Evolutionary conservation across 2,329 filamentous ascomycete species (phyloP).

Genomic region (Akanthomyces uredinophilus): DNA sequence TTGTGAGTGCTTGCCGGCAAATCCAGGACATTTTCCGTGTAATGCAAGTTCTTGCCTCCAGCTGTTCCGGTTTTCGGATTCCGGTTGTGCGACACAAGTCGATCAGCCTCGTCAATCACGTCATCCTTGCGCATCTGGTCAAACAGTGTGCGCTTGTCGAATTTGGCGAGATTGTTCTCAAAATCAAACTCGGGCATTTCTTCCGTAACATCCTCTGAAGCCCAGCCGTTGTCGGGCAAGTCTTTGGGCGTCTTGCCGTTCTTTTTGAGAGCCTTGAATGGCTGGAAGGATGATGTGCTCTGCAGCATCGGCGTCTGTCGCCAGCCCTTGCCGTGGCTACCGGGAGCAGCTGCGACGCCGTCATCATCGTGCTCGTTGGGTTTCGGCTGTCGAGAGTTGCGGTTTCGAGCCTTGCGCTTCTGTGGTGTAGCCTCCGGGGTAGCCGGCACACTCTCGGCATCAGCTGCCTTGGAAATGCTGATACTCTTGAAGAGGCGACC

Average conservation of each 20-base stretch:
- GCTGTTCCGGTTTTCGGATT: conserved; percentile 62
- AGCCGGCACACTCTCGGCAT: conserved; percentile 19
- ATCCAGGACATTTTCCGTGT: conserved; percentile 86
- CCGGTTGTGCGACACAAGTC: conserved; percentile 87
- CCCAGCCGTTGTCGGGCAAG: conserved; percentile 73
- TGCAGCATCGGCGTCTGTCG: conserved; percentile 56
- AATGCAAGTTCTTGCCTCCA: conserved; percentile 85
- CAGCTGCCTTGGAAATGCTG: conserved; percentile 19
- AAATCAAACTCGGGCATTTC: conserved; percentile 96
- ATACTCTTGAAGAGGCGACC: conserved; percentile 20
- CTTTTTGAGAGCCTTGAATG: conserved; percentile 57
- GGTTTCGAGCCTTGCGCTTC: conserved; percentile 29
- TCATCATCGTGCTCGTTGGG: conserved; percentile 23
- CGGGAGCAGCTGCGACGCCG: conserved; percentile 22
- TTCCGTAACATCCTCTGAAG: conserved; percentile 92
- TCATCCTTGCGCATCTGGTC: conserved; percentile 88
- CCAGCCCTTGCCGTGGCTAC: conserved; percentile 48
- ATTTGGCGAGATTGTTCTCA: conserved; percentile 80
- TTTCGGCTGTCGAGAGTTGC: conserved; percentile 29
- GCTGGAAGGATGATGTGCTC: conserved; percentile 58
- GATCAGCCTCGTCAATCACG: conserved; percentile 78
- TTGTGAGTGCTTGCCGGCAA: conserved; percentile 40
- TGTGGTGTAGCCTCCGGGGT: conserved; percentile 22
- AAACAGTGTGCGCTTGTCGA: conserved; percentile 89
- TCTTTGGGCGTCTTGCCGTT: conserved; percentile 41